Evolutionary conservation across 352 stramenopile species (phyloP).

Genomic region (Phytopythium aichiense): DNA sequence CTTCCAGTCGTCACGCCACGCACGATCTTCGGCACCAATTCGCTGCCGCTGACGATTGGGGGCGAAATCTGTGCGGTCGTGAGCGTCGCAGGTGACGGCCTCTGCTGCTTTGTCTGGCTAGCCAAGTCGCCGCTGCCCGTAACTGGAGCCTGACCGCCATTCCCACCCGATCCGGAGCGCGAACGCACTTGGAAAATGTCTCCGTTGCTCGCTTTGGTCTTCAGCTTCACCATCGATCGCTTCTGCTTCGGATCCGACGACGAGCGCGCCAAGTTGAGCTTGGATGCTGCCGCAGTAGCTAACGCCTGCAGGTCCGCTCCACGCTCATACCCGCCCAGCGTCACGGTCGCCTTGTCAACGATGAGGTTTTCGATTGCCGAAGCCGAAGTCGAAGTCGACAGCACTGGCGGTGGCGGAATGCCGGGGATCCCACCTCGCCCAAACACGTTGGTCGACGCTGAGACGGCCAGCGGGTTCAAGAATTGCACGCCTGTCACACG

Average conservation of each 20-base stretch:
- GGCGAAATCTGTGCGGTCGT: not conserved
- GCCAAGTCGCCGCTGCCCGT: not conserved
- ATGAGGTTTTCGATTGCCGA: constrained; percentile 12
- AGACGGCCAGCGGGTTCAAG: constrained; percentile 1
- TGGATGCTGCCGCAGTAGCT: constrained; percentile 43
- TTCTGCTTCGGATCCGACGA: constrained; percentile 77
- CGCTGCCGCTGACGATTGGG: constrained; percentile 15
- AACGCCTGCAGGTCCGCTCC: constrained; percentile 10
- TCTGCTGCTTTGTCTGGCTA: constrained; percentile 1
- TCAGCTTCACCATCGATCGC: constrained; percentile 54
- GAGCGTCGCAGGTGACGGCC: constrained; percentile 4
- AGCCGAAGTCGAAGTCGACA: constrained; percentile 21
- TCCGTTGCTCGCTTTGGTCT: constrained; percentile 42
- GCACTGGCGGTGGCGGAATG: constrained; percentile 1
- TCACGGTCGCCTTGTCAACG: constrained; percentile 7
- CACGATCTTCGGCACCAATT: constrained; percentile 49
- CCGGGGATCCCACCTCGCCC: constrained; percentile 3
- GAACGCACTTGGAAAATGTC: constrained; percentile 56
- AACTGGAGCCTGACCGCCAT: not conserved
- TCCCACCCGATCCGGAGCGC: constrained; percentile 12
- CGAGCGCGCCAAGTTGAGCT: constrained; percentile 64
- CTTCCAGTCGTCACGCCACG: constrained; percentile 67
- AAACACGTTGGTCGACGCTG: not conserved
- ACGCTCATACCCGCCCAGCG: constrained; percentile 1
- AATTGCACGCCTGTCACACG: constrained; percentile 10